These are phyloP conservation scores for Centrapalus pauciflorus DNA, from an alignment of 129 eudicot species.

Conservation along the genomic window DNA sequence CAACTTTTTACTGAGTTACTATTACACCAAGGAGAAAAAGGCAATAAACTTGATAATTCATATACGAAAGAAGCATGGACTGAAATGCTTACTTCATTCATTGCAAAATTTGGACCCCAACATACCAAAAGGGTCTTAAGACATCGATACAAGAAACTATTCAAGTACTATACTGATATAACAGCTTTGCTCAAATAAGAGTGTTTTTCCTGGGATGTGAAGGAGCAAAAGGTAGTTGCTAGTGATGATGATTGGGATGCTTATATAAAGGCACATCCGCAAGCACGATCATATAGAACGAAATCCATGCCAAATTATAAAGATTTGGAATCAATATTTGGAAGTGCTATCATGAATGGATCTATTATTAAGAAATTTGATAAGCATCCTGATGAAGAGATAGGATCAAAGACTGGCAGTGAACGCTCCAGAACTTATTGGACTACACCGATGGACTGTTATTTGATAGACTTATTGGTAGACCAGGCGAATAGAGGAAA, in stretches of 20 bases:
- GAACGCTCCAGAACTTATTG: constrained; percentile 57
- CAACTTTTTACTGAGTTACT: constrained; percentile 35
- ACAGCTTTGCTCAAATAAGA: constrained; percentile 35
- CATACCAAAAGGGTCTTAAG: constrained; percentile 47
- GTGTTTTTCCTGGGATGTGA: constrained; percentile 51
- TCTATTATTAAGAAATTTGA: constrained; percentile 21
- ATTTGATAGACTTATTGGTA: constrained; percentile 36
- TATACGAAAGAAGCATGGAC: constrained; percentile 50
- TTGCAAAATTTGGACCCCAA: constrained; percentile 37
- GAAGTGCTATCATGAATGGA: constrained; percentile 20
- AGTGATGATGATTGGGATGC: constrained; percentile 55
- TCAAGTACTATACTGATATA: constrained; percentile 41
- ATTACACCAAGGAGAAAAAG: constrained; percentile 44
- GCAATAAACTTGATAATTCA: constrained; percentile 43
- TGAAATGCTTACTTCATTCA: constrained; percentile 44
- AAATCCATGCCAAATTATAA: constrained; percentile 38
- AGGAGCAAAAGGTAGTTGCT: constrained; percentile 43
- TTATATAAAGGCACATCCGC: constrained; percentile 48
- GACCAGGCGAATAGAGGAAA: constrained; percentile 48
- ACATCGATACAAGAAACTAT: constrained; percentile 55
- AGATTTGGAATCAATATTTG: constrained; percentile 41
- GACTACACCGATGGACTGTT: constrained; percentile 62
- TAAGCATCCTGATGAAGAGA: constrained; percentile 30
- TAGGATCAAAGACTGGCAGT: constrained; percentile 34
- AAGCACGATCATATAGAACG: constrained; percentile 39